Evolutionary conservation across 495 filamentous ascomycete genomes (phyloP), one percentile per base, ranked within the genome.

Genomic region (Penicillium odoratum): DNA sequence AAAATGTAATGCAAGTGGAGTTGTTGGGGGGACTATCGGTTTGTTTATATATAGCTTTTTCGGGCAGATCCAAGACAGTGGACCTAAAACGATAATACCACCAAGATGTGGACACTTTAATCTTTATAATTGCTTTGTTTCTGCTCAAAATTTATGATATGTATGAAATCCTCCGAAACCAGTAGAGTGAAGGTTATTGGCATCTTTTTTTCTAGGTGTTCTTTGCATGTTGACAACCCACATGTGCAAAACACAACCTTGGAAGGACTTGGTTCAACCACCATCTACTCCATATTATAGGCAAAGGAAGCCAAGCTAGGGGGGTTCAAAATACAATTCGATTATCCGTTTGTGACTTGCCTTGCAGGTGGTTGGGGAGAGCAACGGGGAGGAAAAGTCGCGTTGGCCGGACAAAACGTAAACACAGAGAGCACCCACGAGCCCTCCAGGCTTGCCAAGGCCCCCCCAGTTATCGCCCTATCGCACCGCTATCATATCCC

Each of bases 381-480:
- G 61, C 61, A 60, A 59, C 58, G 56, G 57, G 30, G 59, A 53
- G 31, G 31, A 33, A 33, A 33, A 33, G 9, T 43, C 57, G 61
- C 62, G 62, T 65, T 65, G 62, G 56, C 62, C 62, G 44, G 62
- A 55, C 62, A 65, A 65, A 21, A 65, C 45, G 45, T 61, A 61
- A 64, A 64, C 62, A 64, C 47, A 10, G 7, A 7, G 31, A 6
- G 9, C 31, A 33, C 43, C 42, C 53, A 46, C 44, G 28, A 56
- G 56, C 48, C 48, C 46, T 29, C 40, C 6, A 38, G 58, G 56
- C 66, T 21, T 21, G 63, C 66, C 62, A 66, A 64, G 52, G 45
- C 61, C 56, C 38, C 56, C 38, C 65, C 56, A 48, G 54, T 60
- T 68, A 68, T 68, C 66, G 63, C 57, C 60, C 64, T 69, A 66